Percentiles rank a stretch among this genome's conserved stretches.
Evolutionary conservation across 352 stramenopile species (phyloP).

Genomic region (Pythium dissimile): DNA sequence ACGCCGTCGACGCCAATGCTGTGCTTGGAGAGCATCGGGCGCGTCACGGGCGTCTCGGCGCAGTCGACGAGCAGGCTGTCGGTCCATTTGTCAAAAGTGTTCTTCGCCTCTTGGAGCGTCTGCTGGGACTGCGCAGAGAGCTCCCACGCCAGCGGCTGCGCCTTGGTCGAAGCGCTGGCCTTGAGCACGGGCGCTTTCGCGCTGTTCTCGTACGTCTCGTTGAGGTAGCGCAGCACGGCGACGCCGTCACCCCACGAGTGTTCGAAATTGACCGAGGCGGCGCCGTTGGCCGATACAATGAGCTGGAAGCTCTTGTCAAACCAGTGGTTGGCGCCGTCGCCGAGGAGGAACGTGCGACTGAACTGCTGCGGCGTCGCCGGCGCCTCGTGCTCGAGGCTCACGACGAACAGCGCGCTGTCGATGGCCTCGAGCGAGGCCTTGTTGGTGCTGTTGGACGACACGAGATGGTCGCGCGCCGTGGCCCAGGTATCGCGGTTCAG

Average conservation of each 20-base stretch:
- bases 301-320: constrained; percentile 93
- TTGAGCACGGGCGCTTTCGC: constrained; percentile 69
- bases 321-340: constrained; percentile 87
- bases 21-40: constrained; percentile 58
- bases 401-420: constrained; percentile 84
- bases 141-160: constrained; percentile 60
- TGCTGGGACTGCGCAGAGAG: constrained; percentile 51
- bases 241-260: constrained; percentile 83
- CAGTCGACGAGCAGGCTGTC: constrained; percentile 60
- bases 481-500: constrained; percentile 85
- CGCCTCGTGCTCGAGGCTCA: constrained; percentile 70
- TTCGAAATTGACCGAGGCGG: constrained; percentile 87
- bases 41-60: constrained; percentile 70
- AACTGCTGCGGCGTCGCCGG: constrained; percentile 54
- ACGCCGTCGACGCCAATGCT: constrained; percentile 85
- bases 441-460: constrained; percentile 51
- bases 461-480: constrained; percentile 51
- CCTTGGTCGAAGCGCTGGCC: constrained; percentile 20
- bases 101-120: constrained; percentile 65
- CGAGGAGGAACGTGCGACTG: constrained; percentile 76
- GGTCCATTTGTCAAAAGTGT: constrained; percentile 66
- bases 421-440: constrained; percentile 72
- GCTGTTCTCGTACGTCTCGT: constrained; percentile 84
- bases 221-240: constrained; percentile 85
- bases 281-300: constrained; percentile 78